Percentiles rank a stretch among this genome's conserved stretches.
phyloP scores from a whole-genome alignment of 1,284 basidiomycete genomes.

The Papiliotrema terrestris region DNA sequence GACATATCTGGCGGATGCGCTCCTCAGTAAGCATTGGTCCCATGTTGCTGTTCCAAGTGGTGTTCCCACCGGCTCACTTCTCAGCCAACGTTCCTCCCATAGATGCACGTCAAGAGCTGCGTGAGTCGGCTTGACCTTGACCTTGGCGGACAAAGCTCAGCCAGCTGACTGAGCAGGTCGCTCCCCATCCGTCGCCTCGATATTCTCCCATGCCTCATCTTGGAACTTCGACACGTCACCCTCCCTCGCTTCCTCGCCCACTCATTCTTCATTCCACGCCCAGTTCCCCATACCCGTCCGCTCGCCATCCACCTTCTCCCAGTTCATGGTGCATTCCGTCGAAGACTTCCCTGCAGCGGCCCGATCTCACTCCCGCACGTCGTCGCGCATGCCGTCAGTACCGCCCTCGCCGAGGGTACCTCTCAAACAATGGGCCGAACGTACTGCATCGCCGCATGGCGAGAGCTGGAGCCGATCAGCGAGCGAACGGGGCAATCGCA shows the following conservation, averaged over 20 bases:
- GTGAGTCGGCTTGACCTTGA: too few species aligned
- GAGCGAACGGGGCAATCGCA: slow-evolving; percentile 1
- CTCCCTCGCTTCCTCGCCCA: slow-evolving; percentile 25
- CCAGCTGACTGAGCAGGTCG: slow-evolving; percentile 17
- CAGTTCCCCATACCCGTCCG: slow-evolving; percentile 1
- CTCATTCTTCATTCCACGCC: slow-evolving; percentile 8
- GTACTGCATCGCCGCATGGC: slow-evolving; percentile 3
- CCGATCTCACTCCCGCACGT: slow-evolving; percentile 18
- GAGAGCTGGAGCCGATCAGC: slow-evolving; percentile 1
- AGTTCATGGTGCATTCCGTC: slow-evolving; percentile 13
- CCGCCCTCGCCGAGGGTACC: slow-evolving; percentile 34
- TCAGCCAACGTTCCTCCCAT: slow-evolving; percentile 28
- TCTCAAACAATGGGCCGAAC: slow-evolving; percentile 39
- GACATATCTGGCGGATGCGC: slow-evolving; percentile 28
- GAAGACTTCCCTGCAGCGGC: not conserved
- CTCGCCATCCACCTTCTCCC: slow-evolving; percentile 17
- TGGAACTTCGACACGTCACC: slow-evolving; percentile 38
- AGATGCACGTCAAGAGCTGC: slow-evolving; percentile 36
- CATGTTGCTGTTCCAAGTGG: not conserved
- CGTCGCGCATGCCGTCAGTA: slow-evolving; percentile 15
- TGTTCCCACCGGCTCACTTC: not conserved
- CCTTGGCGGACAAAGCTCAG: too few species aligned
- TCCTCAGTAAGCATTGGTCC: slow-evolving; percentile 21
- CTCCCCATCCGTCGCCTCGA: slow-evolving; percentile 29
- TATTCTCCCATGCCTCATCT: slow-evolving; percentile 30